phyloP scores from a whole-genome alignment of 805 yeast species.

The Ascoidea rubescens region DNA sequence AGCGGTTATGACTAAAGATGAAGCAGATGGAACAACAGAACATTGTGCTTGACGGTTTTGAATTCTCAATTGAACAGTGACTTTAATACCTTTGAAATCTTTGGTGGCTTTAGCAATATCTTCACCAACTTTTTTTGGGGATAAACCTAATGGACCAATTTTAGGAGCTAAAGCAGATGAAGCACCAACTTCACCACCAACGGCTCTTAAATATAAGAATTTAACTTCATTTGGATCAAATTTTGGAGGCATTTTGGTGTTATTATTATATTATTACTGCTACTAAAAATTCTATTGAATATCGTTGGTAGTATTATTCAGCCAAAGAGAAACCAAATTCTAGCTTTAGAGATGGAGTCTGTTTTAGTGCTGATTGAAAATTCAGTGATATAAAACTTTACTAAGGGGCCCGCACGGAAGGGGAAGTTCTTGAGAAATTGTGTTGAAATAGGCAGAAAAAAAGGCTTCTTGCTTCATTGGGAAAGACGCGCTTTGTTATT shows the following conservation, averaged over 20 bases:
- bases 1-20: constrained; percentile 97
- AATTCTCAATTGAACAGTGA: constrained; percentile 95
- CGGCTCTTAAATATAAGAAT: constrained; percentile 98
- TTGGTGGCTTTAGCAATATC: constrained; percentile 99
- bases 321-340: too few relatives aligned
- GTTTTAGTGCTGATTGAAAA: too few relatives aligned
- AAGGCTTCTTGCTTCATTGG: too few relatives aligned
- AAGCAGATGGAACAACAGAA: constrained; percentile 98
- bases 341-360: too few relatives aligned
- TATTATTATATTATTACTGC: background rate
- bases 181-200: constrained; percentile 99
- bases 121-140: constrained; percentile 99
- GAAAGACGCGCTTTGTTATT: too few relatives aligned
- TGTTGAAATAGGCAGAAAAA: too few relatives aligned
- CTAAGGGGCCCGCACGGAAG: too few relatives aligned
- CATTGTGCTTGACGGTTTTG: constrained; percentile 99
- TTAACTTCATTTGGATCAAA: constrained; percentile 98
- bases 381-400: too few relatives aligned
- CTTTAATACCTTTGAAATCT: constrained; percentile 98
- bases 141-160: constrained; percentile 99
- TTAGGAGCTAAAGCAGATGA: constrained; percentile 99
- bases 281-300: too few relatives aligned
- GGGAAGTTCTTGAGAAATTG: too few relatives aligned
- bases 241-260: constrained; percentile 81
- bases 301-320: too few relatives aligned